Base-by-base conservation (phyloP, 2,329 filamentous ascomycete genomes). In the Clonostachys rhizophaga region DNA sequence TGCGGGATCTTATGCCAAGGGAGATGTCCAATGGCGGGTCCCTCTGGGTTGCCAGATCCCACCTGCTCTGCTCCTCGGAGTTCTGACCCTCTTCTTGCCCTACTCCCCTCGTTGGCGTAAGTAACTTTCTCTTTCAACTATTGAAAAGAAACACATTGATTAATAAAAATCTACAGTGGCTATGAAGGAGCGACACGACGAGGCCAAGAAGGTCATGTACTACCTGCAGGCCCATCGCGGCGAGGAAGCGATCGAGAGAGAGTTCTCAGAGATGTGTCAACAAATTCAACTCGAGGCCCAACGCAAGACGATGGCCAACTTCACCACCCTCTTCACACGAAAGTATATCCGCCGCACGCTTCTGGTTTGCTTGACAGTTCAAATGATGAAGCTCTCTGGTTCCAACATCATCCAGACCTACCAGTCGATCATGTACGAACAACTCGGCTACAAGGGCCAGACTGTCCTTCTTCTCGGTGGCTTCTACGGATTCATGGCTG, bases 381-480 rank as follows among this genome's bases (percentile, higher is more conserved):
- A 57, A 14, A 56, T 62, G 49, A 58, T 50, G 30, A 59, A 60
- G 47, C 52, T 63, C 7, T 57, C 54, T 10, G 58, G 57, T 10
- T 52, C 52, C 20, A 50, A 52, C 13, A 50, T 58, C 36, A 57
- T 63, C 34, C 59, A 62, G 42, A 62, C 58, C 50, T 63, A 60
- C 49, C 60, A 63, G 46, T 57, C 53, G 3, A 44, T 63, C n/a
- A 47, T 61, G 43, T 62, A 66, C 40, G 67, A 68, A 51, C 65
- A 71, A 39, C 64, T 76, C 49, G 71, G 69, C 54, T 70, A 73
- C 17, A 68, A 73, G 52, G 72, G 72, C 58, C 69, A 68, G 50
- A 66, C 68, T n/a, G 68, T 73, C 34, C 61, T 75, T 8, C 61
- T 77, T 14, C 75, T 73, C 35, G 69, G 71, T 46, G 74, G 69